These are phyloP conservation scores for Arthrobotrys entomopaga DNA, from an alignment of 2,329 filamentous ascomycete genomes.

Conservation along the genomic window DNA sequence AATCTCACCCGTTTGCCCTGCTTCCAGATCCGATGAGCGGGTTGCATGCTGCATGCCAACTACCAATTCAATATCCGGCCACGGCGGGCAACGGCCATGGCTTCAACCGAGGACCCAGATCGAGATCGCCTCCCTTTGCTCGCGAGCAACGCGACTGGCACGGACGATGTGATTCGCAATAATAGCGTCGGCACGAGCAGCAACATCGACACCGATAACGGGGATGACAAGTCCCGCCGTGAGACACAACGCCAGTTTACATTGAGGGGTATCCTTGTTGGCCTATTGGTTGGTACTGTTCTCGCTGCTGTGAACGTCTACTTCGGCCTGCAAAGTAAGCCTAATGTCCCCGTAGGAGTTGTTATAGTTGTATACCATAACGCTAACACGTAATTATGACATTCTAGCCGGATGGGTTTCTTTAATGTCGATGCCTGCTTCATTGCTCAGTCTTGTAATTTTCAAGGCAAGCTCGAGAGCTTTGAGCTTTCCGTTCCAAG, in stretches of 20 bases:
- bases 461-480: slow-evolving; percentile 82
- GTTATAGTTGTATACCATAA: background rate
- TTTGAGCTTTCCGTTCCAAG: slow-evolving; percentile 83
- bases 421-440: slow-evolving; percentile 96
- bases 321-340: slow-evolving; percentile 87
- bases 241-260: slow-evolving; percentile 71
- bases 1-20: background rate
- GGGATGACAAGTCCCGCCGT: slow-evolving; percentile 9
- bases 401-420: slow-evolving; percentile 73
- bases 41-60: background rate
- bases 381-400: slow-evolving; percentile 61
- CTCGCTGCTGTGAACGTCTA: slow-evolving; percentile 99
- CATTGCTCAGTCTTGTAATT: slow-evolving; percentile 91
- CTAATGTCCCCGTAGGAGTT: background rate
- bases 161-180: background rate
- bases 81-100: background rate
- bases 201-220: background rate
- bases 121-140: slow-evolving; percentile 1
- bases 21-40: background rate
- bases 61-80: background rate
- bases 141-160: background rate
- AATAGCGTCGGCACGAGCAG: background rate
- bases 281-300: slow-evolving; percentile 83
- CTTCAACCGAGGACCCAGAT: background rate
- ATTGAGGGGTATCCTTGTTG: slow-evolving; percentile 78